These are phyloP conservation scores for Cucurbitaria berberidis DNA, from an alignment of 2,329 filamentous ascomycete species.

Conservation along the genomic window DNA sequence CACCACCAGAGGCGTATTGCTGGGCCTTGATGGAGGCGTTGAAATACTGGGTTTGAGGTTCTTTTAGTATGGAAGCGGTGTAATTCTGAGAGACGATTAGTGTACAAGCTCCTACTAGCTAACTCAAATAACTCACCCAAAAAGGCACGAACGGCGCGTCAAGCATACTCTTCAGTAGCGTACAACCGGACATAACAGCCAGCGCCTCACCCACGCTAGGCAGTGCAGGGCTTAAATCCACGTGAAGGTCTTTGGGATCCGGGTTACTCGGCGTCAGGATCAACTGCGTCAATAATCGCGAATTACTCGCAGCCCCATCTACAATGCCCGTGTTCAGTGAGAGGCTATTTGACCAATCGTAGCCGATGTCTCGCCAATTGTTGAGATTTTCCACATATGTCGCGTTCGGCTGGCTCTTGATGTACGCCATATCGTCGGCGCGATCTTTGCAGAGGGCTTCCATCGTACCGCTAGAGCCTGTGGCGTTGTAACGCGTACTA, in stretches of 20 bases:
- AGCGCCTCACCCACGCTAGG: conserved; percentile 77
- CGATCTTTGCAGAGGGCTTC: conserved; percentile 66
- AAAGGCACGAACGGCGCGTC: conserved; percentile 66
- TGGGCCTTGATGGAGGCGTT: conserved; percentile 68
- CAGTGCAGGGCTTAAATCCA: conserved; percentile 56
- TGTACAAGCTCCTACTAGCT: not conserved
- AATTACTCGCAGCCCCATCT: conserved; percentile 53
- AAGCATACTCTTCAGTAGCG: conserved; percentile 65
- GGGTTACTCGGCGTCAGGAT: conserved; percentile 41
- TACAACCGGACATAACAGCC: conserved; percentile 71
- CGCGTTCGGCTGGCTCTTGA: conserved; percentile 58
- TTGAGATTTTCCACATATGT: conserved; percentile 58
- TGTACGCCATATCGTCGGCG: conserved; percentile 62
- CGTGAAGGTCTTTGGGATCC: conserved; percentile 20
- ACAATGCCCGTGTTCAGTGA: conserved; percentile 52
- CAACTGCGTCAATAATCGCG: conserved; percentile 53
- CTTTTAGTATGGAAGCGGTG: conserved; percentile 45
- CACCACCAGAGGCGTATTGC: conserved; percentile 73
- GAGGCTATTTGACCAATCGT: conserved; percentile 52
- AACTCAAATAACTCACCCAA: conserved; percentile 38
- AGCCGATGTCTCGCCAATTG: conserved; percentile 54
- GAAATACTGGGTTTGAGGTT: conserved; percentile 64
- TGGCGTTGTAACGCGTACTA: conserved; percentile 62
- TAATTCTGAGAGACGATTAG: conserved; percentile 39
- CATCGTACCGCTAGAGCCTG: conserved; percentile 62